A percentile compares a stretch with the other conserved stretches of the same genome.
These are phyloP conservation scores for Pseudogymnoascus sp. DNA, from an alignment of 2,329 filamentous ascomycete genomes.

Conservation along the genomic window DNA sequence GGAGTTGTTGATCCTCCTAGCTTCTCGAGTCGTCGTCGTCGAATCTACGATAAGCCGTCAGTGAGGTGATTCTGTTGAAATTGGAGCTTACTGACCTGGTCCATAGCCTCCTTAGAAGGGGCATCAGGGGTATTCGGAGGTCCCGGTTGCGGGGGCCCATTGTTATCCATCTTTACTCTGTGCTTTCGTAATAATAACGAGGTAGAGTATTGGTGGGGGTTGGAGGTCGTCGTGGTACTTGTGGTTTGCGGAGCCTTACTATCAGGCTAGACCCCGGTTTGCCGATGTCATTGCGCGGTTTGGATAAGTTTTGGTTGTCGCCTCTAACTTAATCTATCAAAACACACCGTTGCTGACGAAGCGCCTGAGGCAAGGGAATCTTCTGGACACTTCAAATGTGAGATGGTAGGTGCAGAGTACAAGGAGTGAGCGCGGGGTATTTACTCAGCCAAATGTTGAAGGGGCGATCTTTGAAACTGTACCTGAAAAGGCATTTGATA, in stretches of 20 bases:
- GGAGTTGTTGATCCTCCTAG: constrained; percentile 18
- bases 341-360: constrained; percentile 5
- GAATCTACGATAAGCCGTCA: constrained; percentile 17
- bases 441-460: constrained; percentile 5
- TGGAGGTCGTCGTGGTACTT: background rate
- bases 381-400: background rate
- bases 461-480: background rate
- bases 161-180: constrained; percentile 5
- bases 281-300: constrained; percentile 6
- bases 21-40: constrained; percentile 22
- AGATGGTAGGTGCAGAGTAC: background rate
- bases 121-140: constrained; percentile 32
- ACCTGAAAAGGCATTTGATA: background rate
- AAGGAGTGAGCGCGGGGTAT: background rate
- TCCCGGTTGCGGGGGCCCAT: background rate
- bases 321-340: constrained; percentile 5
- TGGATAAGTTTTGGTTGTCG: constrained; percentile 2
- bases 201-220: background rate
- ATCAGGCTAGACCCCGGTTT: constrained; percentile 5
- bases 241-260: background rate
- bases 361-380: background rate
- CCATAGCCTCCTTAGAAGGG: constrained; percentile 51
- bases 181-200: background rate
- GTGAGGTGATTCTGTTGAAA: constrained; percentile 6
- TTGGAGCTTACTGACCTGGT: constrained; percentile 35